Evolutionary conservation across 2,329 filamentous ascomycete species (phyloP).

Genomic region (Phoma sp.): DNA sequence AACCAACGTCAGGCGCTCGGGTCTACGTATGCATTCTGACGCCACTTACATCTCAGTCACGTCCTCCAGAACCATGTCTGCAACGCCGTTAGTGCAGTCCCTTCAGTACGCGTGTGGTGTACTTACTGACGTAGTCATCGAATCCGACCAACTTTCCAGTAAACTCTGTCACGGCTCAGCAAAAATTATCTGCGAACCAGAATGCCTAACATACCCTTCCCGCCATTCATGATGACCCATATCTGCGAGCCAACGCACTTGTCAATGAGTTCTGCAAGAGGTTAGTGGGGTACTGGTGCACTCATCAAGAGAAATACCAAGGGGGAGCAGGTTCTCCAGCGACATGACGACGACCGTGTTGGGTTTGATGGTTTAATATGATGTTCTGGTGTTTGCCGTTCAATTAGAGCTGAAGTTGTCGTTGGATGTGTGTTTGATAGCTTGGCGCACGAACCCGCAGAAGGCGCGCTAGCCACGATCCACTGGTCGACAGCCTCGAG

Average conservation of each 20-base stretch:
- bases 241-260: slow-evolving; percentile 98
- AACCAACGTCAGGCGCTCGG: slow-evolving; percentile 13
- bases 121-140: slow-evolving; percentile 99
- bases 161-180: slow-evolving; percentile 71
- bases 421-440: slow-evolving; percentile 21
- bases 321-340: slow-evolving; percentile 40
- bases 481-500: slow-evolving; percentile 1
- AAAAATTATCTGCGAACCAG: not conserved
- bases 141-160: slow-evolving; percentile 93
- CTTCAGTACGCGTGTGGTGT: not conserved
- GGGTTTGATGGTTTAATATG: not conserved
- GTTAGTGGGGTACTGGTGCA: slow-evolving; percentile 22
- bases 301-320: slow-evolving; percentile 25
- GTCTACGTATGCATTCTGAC: not conserved
- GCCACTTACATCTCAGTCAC: slow-evolving; percentile 87
- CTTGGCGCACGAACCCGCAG: slow-evolving; percentile 24
- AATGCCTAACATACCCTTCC: slow-evolving; percentile 72
- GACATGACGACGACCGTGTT: slow-evolving; percentile 26
- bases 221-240: slow-evolving; percentile 99
- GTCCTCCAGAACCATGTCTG: slow-evolving; percentile 98
- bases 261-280: slow-evolving; percentile 86
- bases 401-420: slow-evolving; percentile 14
- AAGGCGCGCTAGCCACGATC: slow-evolving; percentile 27
- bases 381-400: slow-evolving; percentile 7
- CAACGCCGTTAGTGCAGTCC: slow-evolving; percentile 9